phyloP scores from a whole-genome alignment of 2,329 filamentous ascomycete genomes.

The Colletotrichum sp. region DNA sequence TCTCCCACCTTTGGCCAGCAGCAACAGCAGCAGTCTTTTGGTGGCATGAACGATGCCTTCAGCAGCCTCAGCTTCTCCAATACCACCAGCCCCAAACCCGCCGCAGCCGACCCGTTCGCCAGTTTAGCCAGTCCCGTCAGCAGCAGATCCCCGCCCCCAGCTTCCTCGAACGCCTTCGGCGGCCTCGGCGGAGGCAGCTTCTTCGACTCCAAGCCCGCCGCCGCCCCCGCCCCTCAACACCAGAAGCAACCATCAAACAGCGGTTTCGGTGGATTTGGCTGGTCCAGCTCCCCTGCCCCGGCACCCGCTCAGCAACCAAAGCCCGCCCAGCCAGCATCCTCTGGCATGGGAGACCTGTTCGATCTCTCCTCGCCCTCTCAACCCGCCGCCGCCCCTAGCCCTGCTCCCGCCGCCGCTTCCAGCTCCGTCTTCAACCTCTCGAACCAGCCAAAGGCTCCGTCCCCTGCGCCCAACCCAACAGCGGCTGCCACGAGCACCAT shows the following conservation, averaged over 20 bases:
- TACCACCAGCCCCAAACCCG: conserved; percentile 52
- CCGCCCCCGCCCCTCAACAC: conserved; percentile 49
- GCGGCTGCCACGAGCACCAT: conserved; percentile 33
- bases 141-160: conserved; percentile 35
- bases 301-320: conserved; percentile 40
- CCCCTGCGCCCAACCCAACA: conserved; percentile 43
- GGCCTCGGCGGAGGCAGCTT: conserved; percentile 77
- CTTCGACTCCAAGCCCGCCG: conserved; percentile 77
- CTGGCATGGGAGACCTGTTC: conserved; percentile 77
- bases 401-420: conserved; percentile 43
- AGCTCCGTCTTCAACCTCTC: conserved; percentile 87
- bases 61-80: conserved; percentile 50
- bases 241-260: conserved; percentile 60
- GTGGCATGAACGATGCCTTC: conserved; percentile 81
- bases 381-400: conserved; percentile 38
- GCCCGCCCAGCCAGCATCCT: conserved; percentile 51
- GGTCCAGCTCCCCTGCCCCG: conserved; percentile 55
- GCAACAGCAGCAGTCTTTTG: conserved; percentile 50
- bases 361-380: conserved; percentile 67
- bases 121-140: conserved; percentile 51
- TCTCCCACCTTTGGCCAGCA: conserved; percentile 59
- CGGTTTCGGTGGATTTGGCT: conserved; percentile 71
- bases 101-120: conserved; percentile 63
- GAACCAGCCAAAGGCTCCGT: conserved; percentile 48
- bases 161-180: conserved; percentile 51